Evolutionary conservation across 345 rosid genomes (phyloP).

Genomic region (Acer saccharum): DNA sequence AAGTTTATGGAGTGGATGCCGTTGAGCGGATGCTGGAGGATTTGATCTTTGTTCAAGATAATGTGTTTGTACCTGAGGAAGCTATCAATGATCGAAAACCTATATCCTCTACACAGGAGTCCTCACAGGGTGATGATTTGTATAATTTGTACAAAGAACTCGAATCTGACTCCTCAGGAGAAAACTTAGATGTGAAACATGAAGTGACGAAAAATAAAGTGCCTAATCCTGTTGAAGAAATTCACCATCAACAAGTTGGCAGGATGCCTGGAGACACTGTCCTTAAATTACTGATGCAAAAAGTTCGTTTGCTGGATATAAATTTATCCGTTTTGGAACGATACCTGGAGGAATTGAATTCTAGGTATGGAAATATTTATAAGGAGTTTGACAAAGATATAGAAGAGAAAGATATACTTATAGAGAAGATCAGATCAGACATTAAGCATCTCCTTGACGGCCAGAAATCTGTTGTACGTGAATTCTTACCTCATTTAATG

Average conservation of each 20-base stretch:
- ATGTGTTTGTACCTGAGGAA: constrained; percentile 40
- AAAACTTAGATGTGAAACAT: constrained; percentile 34
- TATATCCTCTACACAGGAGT: constrained; percentile 35
- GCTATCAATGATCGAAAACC: constrained; percentile 45
- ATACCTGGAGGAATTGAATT: constrained; percentile 81
- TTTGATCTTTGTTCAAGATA: constrained; percentile 69
- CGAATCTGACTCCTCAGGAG: constrained; percentile 40
- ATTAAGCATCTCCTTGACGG: constrained; percentile 45
- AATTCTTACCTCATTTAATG: constrained; percentile 14
- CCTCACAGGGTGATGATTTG: constrained; percentile 36
- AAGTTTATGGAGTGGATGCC: constrained; percentile 94
- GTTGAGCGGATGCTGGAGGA: constrained; percentile 95
- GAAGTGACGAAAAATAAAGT: constrained; percentile 39
- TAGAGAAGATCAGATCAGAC: constrained; percentile 57
- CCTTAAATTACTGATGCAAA: constrained; percentile 90
- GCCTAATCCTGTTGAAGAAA: constrained; percentile 61
- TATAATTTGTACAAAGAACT: constrained; percentile 32
- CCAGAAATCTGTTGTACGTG: constrained; percentile 56
- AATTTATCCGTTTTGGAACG: constrained; percentile 83
- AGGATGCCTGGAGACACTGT: constrained; percentile 96
- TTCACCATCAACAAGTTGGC: constrained; percentile 73
- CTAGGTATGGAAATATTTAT: constrained; percentile 68
- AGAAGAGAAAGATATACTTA: constrained; percentile 44
- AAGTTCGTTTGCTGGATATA: constrained; percentile 80
- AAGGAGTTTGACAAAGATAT: constrained; percentile 74